Conservation (phyloP, 495 filamentous ascomycete species). For the Penicillium paradoxum region DNA sequence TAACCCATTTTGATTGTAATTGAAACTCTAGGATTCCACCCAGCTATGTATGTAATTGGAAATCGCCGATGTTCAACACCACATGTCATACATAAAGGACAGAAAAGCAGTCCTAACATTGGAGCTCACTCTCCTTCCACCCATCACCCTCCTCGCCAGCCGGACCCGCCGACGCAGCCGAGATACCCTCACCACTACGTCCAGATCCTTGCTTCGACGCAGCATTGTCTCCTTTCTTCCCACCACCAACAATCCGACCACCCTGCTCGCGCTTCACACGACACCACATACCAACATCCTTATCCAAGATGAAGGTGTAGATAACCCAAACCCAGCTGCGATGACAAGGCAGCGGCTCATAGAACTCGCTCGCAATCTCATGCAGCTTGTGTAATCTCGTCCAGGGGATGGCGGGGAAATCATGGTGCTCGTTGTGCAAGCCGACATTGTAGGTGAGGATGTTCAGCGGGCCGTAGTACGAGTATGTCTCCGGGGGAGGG, state of each 20-base stretch:
- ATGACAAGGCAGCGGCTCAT: conserved; percentile 80
- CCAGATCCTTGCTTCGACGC: conserved; percentile 24
- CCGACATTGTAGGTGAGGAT: conserved; percentile 94
- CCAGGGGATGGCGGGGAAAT: conserved; percentile 97
- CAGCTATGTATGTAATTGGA: background rate
- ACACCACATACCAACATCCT: conserved; percentile 80
- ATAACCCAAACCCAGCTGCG: conserved; percentile 88
- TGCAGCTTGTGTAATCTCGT: conserved; percentile 71
- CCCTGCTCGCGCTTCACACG: conserved; percentile 89
- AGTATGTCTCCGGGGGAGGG: conserved; percentile 88
- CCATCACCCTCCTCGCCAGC: conserved; percentile 37
- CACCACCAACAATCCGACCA: conserved; percentile 59
- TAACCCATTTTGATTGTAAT: background rate
- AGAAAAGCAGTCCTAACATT: conserved; percentile 22
- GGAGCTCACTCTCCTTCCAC: conserved; percentile 52
- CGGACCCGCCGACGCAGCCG: conserved; percentile 35
- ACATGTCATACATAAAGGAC: background rate
- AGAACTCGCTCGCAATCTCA: conserved; percentile 86
- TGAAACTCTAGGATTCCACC: conserved; percentile 1
- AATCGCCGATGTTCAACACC: conserved; percentile 2
- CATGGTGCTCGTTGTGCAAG: conserved; percentile 97
- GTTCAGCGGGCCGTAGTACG: conserved; percentile 93
- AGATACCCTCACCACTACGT: conserved; percentile 40
- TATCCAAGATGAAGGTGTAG: conserved; percentile 91
- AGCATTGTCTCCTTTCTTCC: conserved; percentile 8